A percentile compares a stretch with the other conserved stretches of the same genome.
phyloP scores from a whole-genome alignment of 2,329 filamentous ascomycete genomes.

The Diaporthe sp. region DNA sequence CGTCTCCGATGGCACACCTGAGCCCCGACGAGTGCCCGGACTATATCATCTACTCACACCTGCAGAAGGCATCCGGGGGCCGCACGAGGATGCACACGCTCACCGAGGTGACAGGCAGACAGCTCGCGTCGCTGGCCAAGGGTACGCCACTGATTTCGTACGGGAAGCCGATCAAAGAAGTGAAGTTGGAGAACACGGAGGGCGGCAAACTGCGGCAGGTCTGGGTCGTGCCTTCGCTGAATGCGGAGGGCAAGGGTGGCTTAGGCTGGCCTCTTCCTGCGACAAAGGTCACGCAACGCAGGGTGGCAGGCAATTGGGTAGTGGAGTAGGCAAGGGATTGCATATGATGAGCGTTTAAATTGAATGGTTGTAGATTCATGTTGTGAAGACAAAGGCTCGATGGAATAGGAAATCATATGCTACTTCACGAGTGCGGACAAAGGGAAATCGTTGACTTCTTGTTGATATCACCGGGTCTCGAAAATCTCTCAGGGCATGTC shows the following conservation, averaged over 20 bases:
- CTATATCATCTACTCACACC: slow-evolving; percentile 88
- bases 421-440: background rate
- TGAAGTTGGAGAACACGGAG: slow-evolving; percentile 57
- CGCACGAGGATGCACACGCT: slow-evolving; percentile 88
- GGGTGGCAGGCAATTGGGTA: slow-evolving; percentile 79
- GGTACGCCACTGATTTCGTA: slow-evolving; percentile 87
- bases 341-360: background rate
- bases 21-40: slow-evolving; percentile 81
- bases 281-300: slow-evolving; percentile 86
- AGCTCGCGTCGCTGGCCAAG: slow-evolving; percentile 83
- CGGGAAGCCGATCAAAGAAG: slow-evolving; percentile 92
- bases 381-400: background rate
- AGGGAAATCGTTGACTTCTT: background rate
- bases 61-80: slow-evolving; percentile 75
- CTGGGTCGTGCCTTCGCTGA: slow-evolving; percentile 84
- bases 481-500: background rate
- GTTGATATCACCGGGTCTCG: background rate
- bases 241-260: slow-evolving; percentile 74
- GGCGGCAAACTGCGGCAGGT: slow-evolving; percentile 73
- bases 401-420: background rate
- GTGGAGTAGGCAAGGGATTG: slow-evolving; percentile 61
- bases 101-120: slow-evolving; percentile 80
- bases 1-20: slow-evolving; percentile 81
- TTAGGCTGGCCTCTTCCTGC: slow-evolving; percentile 88
- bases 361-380: background rate